These are phyloP conservation scores for Oenanthe javanica DNA, from an alignment of 140 eudicot genomes.

Conservation along the genomic window DNA sequence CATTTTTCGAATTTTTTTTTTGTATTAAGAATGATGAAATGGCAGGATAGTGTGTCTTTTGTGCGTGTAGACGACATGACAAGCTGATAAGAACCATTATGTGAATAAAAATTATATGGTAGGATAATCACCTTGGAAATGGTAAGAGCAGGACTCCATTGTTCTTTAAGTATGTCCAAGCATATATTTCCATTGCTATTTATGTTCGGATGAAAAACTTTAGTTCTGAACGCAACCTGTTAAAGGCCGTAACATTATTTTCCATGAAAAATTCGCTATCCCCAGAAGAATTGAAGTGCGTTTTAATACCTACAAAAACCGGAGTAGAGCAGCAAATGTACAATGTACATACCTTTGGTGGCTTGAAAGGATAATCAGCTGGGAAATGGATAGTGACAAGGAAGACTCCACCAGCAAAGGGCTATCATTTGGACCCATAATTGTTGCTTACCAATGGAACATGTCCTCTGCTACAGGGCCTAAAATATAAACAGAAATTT, in stretches of 20 bases:
- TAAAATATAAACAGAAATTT: neutral
- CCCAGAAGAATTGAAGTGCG: neutral
- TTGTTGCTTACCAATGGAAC: constrained; percentile 16
- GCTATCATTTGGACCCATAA: constrained; percentile 7
- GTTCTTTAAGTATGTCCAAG: constrained; percentile 4
- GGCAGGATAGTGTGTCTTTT: too few species aligned
- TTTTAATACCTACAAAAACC: too few species aligned
- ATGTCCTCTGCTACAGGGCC: constrained; percentile 15
- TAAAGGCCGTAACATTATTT: too few species aligned
- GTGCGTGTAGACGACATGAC: too few species aligned
- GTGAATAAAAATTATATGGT: too few species aligned
- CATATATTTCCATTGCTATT: neutral
- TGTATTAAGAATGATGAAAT: too few species aligned
- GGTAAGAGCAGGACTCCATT: neutral
- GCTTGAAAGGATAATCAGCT: constrained; percentile 14
- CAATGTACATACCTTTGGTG: constrained; percentile 3
- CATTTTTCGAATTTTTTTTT: too few species aligned
- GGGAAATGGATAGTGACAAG: constrained; percentile 12
- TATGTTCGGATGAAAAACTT: neutral
- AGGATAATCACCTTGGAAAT: too few species aligned
- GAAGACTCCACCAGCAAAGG: constrained; percentile 11
- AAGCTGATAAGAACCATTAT: too few species aligned
- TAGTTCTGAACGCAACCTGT: neutral
- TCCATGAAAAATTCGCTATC: neutral
- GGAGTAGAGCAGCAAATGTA: neutral